Base-by-base conservation (phyloP, 148 eudicot species). In the Cornus suecica region DNA sequence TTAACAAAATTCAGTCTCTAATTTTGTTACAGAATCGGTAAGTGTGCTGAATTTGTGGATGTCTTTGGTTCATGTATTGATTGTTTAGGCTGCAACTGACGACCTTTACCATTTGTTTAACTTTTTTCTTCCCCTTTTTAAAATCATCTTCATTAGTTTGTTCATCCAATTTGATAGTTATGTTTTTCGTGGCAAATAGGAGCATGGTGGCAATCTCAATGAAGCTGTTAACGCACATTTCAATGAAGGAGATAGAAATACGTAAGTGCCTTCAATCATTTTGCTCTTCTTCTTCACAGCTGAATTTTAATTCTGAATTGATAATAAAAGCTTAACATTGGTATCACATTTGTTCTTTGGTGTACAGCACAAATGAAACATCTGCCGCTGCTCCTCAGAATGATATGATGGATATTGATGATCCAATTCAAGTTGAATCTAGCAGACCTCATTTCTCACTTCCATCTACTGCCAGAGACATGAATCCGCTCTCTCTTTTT, bases 361-460 rank as follows among this genome's bases (percentile, higher is more conserved):
- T 70, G 67, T 66, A 41, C 78, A 93, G 98, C 73, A 45, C 62
- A 69, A 90, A 71, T 81, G 90, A 76, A 71, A 34, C 85, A 52
- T 75, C 93, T 66, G 79, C 69, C 66, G 77, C 80, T 78, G 84
- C 81, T 73, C 73, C 86, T 67, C 76, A 80, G 41, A 86, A 85
- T 78, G 99, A 96, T 86, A 81, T 74, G 61, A 93, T 96, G 99
- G 98, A 93, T 54, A 77, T 96, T 75, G 98, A 96, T 85, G 93
- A 87, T 74, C 84, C 90, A 45, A 75, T 77, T 25, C 82, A 83
- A 78, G 34, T 48, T 62, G 88, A 74, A 76, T 71, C 74, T 56
- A 83, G 48, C 30, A 78, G 86, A 72, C 86, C 86, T 52, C 79
- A 89, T 24, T 68, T 82, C 37, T 80, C 97, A 65, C 76, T 81